Evolutionary conservation across 768 basidiomycete species (phyloP), one percentile per base, ranked within the genome.

Genomic region (Termitomyces sp.): DNA sequence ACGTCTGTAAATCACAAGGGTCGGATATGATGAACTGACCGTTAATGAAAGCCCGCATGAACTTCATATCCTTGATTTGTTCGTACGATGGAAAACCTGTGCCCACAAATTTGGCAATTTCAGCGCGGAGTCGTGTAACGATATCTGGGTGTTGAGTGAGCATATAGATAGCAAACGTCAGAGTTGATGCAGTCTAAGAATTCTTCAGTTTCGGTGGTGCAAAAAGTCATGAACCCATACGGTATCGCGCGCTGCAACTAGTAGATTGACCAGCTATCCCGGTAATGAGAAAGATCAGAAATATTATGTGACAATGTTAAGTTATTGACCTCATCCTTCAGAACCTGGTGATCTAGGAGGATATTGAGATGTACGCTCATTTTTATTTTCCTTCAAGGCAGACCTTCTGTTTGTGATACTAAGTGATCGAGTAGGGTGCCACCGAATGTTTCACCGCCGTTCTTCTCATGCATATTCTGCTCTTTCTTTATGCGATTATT

Each of bases 41-140:
- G 64, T 85, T 84, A 51, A 84, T 74, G 54, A 83, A 74, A 4
- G 82, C 83, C 40, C 81, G 66, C 56, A 85, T 66, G 60, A 79
- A 86, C 56, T 81, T 82, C 81, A 85, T 79, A 12, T 77, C 74
- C 37, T 79, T 71, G 58, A 85, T 73, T 47, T 82, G 76, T 40
- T 83, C 82, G 60, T 78, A 80, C 1, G 80, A 79, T 0, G 84
- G 84, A 2, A 73, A 65, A 2, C 62, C 68, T 6, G 70, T 64
- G 0, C 83, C 83, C 19, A 84, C 73, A 12, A 70, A 68, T 10
- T 67, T 66, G 4, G 79, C 54, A 19, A 85, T 74, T 62, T 86
- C 84, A 28, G 74, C 68, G 14, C 81, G 77, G 11, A 86, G 75
- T 7, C 73, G 71, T 5, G 60, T 50, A 0, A 78, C 60, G 17